phyloP scores from a whole-genome alignment of 192 early-diverging fungal species.

The Polychytrium aggregatum region DNA sequence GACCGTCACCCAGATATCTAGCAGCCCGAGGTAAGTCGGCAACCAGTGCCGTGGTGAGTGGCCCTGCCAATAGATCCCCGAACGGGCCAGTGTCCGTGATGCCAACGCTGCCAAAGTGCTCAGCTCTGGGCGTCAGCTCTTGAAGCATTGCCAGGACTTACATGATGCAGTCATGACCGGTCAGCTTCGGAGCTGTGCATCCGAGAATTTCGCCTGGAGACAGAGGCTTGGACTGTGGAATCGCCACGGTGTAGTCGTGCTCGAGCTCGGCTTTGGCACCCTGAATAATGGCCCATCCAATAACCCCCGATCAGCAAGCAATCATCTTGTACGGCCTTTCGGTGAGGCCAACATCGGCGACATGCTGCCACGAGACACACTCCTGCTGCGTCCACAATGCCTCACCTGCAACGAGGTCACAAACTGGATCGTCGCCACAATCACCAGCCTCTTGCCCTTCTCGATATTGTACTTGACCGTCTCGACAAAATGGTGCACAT shows the following conservation, averaged over 20 bases:
- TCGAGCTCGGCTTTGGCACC: constrained; percentile 47
- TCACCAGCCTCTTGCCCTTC: constrained; percentile 45
- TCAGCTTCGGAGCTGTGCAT: constrained; percentile 82
- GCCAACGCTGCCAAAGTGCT: too few relatives aligned
- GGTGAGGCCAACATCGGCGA: too few relatives aligned
- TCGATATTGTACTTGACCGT: constrained; percentile 84
- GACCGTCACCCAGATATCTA: constrained; percentile 71
- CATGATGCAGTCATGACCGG: constrained; percentile 63
- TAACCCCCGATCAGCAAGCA: too few relatives aligned
- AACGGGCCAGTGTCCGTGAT: too few relatives aligned
- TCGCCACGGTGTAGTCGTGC: constrained; percentile 50
- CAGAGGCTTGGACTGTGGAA: constrained; percentile 90
- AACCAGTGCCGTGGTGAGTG: neutral
- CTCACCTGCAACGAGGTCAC: constrained; percentile 66
- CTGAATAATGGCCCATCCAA: too few relatives aligned
- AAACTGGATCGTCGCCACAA: constrained; percentile 95
- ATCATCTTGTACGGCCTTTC: too few relatives aligned
- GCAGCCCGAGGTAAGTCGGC: neutral
- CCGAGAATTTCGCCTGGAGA: constrained; percentile 93
- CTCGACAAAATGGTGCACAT: constrained; percentile 81
- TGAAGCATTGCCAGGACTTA: constrained; percentile 17
- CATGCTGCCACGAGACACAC: too few relatives aligned
- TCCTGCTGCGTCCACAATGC: too few relatives aligned
- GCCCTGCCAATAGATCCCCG: neutral
- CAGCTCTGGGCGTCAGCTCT: too few relatives aligned